Conservation (phyloP, 306 rosid species). For the Acacia melanoxylon region DNA sequence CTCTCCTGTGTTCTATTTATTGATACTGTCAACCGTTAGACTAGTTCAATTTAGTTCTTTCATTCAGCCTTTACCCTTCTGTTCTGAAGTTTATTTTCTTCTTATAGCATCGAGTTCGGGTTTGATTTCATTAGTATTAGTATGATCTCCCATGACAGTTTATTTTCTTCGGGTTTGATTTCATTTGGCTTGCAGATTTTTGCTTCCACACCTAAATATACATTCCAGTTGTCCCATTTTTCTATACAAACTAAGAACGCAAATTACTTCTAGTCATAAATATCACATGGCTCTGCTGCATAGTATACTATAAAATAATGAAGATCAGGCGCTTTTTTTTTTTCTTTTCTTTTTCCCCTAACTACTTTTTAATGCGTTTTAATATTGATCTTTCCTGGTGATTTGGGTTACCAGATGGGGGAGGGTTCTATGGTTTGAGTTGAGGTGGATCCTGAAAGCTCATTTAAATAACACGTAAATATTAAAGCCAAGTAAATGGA, state of each 20-base stretch:
- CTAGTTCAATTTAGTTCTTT: background rate
- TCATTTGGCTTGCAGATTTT: background rate
- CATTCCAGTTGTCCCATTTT: background rate
- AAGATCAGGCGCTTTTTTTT: background rate
- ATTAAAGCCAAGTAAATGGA: background rate
- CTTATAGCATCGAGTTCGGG: background rate
- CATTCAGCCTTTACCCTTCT: background rate
- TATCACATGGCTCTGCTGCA: background rate
- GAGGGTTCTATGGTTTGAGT: background rate
- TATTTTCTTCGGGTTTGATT: background rate
- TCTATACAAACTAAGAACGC: background rate
- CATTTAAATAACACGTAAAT: background rate
- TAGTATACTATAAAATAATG: background rate
- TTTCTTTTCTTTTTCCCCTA: background rate
- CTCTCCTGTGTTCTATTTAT: background rate
- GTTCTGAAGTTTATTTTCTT: background rate
- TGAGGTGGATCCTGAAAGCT: background rate
- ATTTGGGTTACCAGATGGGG: background rate
- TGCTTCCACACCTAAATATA: background rate
- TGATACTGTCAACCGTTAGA: background rate
- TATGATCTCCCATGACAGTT: background rate
- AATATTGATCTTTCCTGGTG: background rate
- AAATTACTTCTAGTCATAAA: background rate
- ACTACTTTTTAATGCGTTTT: background rate
- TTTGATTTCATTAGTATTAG: background rate